Base-by-base conservation (phyloP, 1,284 basidiomycete genomes). In the Salmacisia buchloeana region DNA sequence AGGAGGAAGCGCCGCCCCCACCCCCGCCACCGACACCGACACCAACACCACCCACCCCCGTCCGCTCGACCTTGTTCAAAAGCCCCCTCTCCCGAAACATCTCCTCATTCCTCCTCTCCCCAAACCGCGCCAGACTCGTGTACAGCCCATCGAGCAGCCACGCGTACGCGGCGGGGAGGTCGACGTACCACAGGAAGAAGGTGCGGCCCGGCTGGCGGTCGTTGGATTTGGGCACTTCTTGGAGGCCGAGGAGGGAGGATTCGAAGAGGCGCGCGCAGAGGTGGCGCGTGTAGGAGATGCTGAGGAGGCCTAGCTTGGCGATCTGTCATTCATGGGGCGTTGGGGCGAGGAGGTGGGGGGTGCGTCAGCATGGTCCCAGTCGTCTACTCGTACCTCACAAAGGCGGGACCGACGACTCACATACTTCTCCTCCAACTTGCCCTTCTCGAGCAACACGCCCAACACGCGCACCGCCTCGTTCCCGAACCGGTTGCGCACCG, bases 391-490 rank as follows among this genome's bases (percentile, higher is more conserved):
- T 25, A 18, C 10, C 23, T 27, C 43, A 9, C 7, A 13, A 49
- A 25, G 13, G 27, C 2, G 6, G 15, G 49, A 21, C 12, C 35
- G 33, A 12, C 0, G 3, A 82, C 85, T 64, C 64, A 91, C 91
- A 83, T 93, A 91, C 78, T 94, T 94, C 81, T 97, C 94, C 67
- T 94, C 91, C 83, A 94, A 88, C 81, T 96, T 96, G n/a, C 91
- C 92, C n/a, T 88, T 88, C 62, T 89, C 87, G 58, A 91, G 81
- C 33, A 98, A 81, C 23, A 97, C 83, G 59, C 89, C 85, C 66
- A 97, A 82, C 60, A 97, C 88, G 38, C 94, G 85, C 2, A 93
- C 88, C 13, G 90, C 93, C 46, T 88, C 86, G 18, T 87, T 84
- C n/a, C 93, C 93, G 76, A 93, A 88, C 69, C 88, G 86, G 71